Percentiles rank a stretch among this genome's conserved stretches.
Evolutionary conservation across 116 monocot genomes (phyloP).

Genomic region (Dioscorea cayenensis): DNA sequence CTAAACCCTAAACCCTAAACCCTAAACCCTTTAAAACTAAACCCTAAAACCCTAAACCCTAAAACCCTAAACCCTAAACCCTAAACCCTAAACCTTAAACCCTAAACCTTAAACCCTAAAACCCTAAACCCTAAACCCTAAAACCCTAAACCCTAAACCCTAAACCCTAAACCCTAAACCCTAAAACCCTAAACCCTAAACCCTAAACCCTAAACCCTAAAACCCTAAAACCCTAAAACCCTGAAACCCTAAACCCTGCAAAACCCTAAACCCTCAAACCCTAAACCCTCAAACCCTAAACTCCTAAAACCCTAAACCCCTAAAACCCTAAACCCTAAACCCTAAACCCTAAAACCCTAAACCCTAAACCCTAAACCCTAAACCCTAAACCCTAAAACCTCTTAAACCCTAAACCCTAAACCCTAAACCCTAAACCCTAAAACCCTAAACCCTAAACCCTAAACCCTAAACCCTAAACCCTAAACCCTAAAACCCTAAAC

Average conservation of each 20-base stretch:
- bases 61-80: not conserved
- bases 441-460: too few relatives aligned
- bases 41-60: not conserved
- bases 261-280: constrained; percentile 2
- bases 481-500: not conserved
- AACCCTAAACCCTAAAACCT: not conserved
- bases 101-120: not conserved
- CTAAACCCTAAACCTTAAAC: not conserved
- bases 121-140: not conserved
- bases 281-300: constrained; percentile 1
- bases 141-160: not conserved
- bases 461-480: too few relatives aligned
- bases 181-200: constrained; percentile 3
- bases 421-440: not conserved
- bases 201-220: constrained; percentile 1
- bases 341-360: not conserved
- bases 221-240: not conserved
- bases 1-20: not conserved
- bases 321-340: not conserved
- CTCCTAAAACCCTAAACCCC: not conserved
- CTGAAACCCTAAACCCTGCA: not conserved
- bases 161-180: constrained; percentile 4
- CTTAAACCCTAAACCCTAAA: not conserved
- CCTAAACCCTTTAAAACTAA: not conserved
- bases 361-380: not conserved